A percentile compares a stretch with the other conserved stretches of the same genome.
Evolutionary conservation across 495 filamentous ascomycete species (phyloP).

Genomic region (Tetracladium marchalianum): DNA sequence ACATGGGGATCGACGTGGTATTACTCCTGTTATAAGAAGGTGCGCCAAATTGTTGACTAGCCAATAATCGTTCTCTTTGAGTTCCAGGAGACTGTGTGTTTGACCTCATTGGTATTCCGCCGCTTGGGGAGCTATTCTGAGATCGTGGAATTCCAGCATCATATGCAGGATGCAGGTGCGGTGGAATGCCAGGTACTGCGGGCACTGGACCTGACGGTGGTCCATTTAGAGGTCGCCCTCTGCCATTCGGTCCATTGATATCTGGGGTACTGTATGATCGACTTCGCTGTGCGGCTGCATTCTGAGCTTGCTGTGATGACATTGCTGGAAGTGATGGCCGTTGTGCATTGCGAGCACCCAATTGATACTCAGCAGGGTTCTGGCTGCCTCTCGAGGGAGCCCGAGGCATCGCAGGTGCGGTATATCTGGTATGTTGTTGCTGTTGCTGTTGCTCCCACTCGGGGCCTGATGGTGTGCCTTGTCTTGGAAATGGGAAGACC

Average conservation of each 20-base stretch:
- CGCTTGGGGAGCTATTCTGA: conserved; percentile 41
- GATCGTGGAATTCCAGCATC: conserved; percentile 44
- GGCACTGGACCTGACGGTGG: conserved; percentile 28
- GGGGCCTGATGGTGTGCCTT: conserved; percentile 38
- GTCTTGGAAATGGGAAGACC: conserved; percentile 69
- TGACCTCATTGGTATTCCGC: conserved; percentile 36
- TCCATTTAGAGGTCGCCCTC: conserved; percentile 24
- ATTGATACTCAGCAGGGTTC: conserved; percentile 45
- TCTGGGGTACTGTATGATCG: conserved; percentile 55
- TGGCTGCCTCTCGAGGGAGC: conserved; percentile 69
- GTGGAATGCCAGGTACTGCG: conserved; percentile 46
- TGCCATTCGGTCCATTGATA: conserved; percentile 37
- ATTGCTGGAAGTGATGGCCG: conserved; percentile 78
- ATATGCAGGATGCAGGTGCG: conserved; percentile 44
- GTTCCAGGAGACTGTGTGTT: conserved; percentile 42
- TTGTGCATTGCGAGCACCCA: conserved; percentile 57
- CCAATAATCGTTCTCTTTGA: conserved; percentile 29
- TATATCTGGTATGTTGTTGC: conserved; percentile 67
- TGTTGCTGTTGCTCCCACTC: conserved; percentile 26
- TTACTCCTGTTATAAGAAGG: conserved; percentile 14
- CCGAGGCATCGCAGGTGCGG: conserved; percentile 76
- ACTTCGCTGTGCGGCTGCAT: conserved; percentile 38
- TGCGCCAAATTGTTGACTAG: conserved; percentile 10
- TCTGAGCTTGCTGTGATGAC: conserved; percentile 34
- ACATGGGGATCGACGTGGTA: conserved; percentile 27